phyloP scores from a whole-genome alignment of 108 stramenopile genomes.

The Seminavis robusta region DNA sequence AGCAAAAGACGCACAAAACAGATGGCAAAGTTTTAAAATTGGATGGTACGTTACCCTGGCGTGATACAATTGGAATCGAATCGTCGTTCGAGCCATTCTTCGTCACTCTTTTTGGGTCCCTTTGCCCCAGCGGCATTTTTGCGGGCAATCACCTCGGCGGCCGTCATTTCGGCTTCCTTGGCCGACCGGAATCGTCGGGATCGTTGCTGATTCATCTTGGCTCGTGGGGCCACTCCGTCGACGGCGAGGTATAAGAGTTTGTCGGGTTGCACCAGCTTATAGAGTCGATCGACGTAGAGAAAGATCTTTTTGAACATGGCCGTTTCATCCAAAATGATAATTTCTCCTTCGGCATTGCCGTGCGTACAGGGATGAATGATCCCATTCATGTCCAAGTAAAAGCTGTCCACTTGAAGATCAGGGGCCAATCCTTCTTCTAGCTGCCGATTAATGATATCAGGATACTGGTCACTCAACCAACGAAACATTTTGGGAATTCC shows the following conservation, averaged over 20 bases:
- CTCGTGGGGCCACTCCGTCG: slow-evolving; percentile 98
- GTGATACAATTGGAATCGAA: slow-evolving; percentile 99
- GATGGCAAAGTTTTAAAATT: too few relatives aligned
- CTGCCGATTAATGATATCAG: slow-evolving; percentile 91
- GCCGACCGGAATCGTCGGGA: slow-evolving; percentile 93
- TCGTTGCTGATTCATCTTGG: slow-evolving; percentile 99
- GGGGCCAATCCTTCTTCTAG: slow-evolving; percentile 62
- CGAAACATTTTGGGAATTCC: slow-evolving; percentile 99
- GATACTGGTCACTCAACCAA: slow-evolving; percentile 99
- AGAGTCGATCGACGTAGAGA: slow-evolving; percentile 91
- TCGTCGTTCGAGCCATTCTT: too few relatives aligned
- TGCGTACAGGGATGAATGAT: slow-evolving; percentile 99
- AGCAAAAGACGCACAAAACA: too few relatives aligned
- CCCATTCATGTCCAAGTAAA: slow-evolving; percentile 99
- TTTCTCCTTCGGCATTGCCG: slow-evolving; percentile 76
- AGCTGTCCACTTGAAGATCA: slow-evolving; percentile 79
- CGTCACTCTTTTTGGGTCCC: slow-evolving; percentile 11
- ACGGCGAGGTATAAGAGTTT: slow-evolving; percentile 94
- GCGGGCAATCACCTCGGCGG: slow-evolving; percentile 81
- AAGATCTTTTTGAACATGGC: slow-evolving; percentile 99
- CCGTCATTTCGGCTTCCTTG: slow-evolving; percentile 87
- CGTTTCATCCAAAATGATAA: slow-evolving; percentile 87
- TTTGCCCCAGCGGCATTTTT: slow-evolving; percentile 51
- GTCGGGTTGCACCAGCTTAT: slow-evolving; percentile 88
- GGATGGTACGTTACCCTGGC: too few relatives aligned